Evolutionary conservation across 2,329 filamentous ascomycete genomes (phyloP), one percentile per base, ranked within the genome.

Genomic region (Calonectria crousiana): DNA sequence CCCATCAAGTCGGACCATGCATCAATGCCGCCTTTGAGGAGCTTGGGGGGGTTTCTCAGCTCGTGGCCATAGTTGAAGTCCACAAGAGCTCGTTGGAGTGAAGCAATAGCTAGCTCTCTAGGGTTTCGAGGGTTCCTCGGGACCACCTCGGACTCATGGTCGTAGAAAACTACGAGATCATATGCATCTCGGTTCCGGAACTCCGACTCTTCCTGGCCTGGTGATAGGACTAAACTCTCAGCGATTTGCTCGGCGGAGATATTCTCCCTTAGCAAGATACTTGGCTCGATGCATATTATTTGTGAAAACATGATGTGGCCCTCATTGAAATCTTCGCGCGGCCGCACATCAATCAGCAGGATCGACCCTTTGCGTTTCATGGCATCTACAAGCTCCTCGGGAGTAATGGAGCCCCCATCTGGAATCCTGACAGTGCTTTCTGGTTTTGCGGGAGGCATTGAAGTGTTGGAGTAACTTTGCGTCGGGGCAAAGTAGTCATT

Each of bases 141-240:
- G 26, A 97, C 79, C 76, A 87, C 77, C 84, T 90, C 72, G 81
- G 94, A 88, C 82, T 89, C 75, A 77, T 96, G 90, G 83, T 99
- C 95, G 83, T 98, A 98, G 80, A 97, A 97, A 0, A 99, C 94
- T 14, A 99, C 90, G 52, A 98, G 85, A 78, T 98, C 95, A 79
- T 94, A 98, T 71, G 93, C 89, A 76, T 96, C 90, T 18, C 93
- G 90, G 71, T 91, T 87, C 52, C 91, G 92, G 79, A 98, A 98
- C 38, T 95, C 87, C 2, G 88, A 85, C 78, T 94, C 92, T 83
- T 99, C 97, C n/a, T 88, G 84, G n/a, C 92, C 87, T 0, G 94
- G 93, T 0, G 92, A 93, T 8, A 97, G 84, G 2, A 95, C 88
- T 79, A 96, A 88, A 74, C 92, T 92, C 74, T 95, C 93, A 23